These are phyloP conservation scores for Venturia pyrina DNA, from an alignment of 2,329 filamentous ascomycete genomes.

Conservation along the genomic window DNA sequence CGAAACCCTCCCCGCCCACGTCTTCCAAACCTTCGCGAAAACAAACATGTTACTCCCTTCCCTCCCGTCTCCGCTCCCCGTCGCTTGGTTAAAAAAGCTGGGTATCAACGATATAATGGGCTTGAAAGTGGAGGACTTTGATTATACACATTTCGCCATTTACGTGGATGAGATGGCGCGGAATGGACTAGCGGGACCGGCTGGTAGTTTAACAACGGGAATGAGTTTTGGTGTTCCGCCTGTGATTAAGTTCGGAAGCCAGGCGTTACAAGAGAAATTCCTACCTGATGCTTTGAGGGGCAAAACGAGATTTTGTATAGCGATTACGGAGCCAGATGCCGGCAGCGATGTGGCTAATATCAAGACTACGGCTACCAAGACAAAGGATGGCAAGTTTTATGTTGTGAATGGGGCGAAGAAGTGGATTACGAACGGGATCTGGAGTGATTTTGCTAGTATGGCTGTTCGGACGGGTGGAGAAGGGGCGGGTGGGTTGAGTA, in stretches of 20 bases:
- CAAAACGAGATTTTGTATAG: slow-evolving; percentile 60
- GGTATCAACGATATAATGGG: slow-evolving; percentile 59
- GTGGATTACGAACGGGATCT: slow-evolving; percentile 69
- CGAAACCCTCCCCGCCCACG: slow-evolving; percentile 52
- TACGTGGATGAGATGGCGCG: slow-evolving; percentile 42
- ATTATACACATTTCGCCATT: slow-evolving; percentile 47
- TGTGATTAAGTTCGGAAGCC: slow-evolving; percentile 57
- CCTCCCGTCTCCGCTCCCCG: slow-evolving; percentile 58
- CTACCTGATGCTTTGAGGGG: slow-evolving; percentile 59
- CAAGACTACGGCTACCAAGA: slow-evolving; percentile 54
- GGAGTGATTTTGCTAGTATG: slow-evolving; percentile 59
- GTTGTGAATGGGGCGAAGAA: slow-evolving; percentile 70
- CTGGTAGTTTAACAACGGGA: slow-evolving; percentile 57
- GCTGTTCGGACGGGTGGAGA: slow-evolving; percentile 63
- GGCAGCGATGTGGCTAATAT: slow-evolving; percentile 68
- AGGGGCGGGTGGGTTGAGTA: slow-evolving; percentile 51
- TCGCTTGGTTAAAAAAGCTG: slow-evolving; percentile 54
- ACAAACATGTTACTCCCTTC: slow-evolving; percentile 62
- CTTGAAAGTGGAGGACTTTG: slow-evolving; percentile 62
- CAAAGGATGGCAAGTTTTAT: slow-evolving; percentile 54
- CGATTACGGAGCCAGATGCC: slow-evolving; percentile 67
- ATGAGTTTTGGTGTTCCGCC: slow-evolving; percentile 65
- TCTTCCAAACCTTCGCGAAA: slow-evolving; percentile 54
- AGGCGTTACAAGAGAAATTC: slow-evolving; percentile 52
- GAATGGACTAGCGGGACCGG: slow-evolving; percentile 53